Conservation (phyloP, 169 alveolate species). For the Eimeria zaria region DNA sequence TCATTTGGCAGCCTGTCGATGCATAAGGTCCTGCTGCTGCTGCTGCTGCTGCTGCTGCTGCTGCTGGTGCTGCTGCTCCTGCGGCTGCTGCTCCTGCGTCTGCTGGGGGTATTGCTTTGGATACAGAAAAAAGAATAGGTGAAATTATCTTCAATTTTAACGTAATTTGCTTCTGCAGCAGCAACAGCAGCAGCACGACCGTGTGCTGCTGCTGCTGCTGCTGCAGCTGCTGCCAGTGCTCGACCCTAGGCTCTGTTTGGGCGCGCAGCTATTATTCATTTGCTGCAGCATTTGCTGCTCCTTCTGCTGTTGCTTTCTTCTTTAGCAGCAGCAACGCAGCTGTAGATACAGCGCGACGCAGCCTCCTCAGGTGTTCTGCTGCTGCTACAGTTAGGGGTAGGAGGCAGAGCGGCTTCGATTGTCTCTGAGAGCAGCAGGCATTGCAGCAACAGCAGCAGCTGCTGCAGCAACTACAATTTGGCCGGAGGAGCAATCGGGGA, state of each 20-base stretch:
- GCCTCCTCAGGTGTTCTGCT: neutral
- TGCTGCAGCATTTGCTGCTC: slow-evolving; percentile 19
- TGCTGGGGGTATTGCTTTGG: slow-evolving; percentile 9
- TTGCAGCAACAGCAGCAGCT: neutral
- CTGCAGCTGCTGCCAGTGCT: slow-evolving; percentile 47
- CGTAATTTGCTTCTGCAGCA: slow-evolving; percentile 28
- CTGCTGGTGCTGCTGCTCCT: slow-evolving; percentile 44
- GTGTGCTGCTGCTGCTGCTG: slow-evolving; percentile 56
- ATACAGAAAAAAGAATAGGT: neutral
- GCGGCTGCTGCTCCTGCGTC: slow-evolving; percentile 12
- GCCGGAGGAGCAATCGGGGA: neutral
- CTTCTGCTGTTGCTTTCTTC: neutral
- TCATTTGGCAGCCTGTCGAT: slow-evolving; percentile 5
- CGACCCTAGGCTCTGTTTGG: slow-evolving; percentile 34
- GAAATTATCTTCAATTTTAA: neutral
- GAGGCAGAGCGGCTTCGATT: slow-evolving; percentile 29
- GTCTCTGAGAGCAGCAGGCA: slow-evolving; percentile 28
- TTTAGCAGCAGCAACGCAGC: slow-evolving; percentile 7
- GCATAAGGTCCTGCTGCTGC: slow-evolving; percentile 41
- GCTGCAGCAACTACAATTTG: neutral
- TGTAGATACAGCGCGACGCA: neutral
- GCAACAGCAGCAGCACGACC: slow-evolving; percentile 34
- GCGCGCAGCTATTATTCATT: neutral
- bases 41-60: slow-evolving; percentile 57
- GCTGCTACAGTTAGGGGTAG: slow-evolving; percentile 7